Evolutionary conservation across 108 stramenopile genomes (phyloP), one percentile per base, ranked within the genome.

Genomic region (Ochromonas danica): DNA sequence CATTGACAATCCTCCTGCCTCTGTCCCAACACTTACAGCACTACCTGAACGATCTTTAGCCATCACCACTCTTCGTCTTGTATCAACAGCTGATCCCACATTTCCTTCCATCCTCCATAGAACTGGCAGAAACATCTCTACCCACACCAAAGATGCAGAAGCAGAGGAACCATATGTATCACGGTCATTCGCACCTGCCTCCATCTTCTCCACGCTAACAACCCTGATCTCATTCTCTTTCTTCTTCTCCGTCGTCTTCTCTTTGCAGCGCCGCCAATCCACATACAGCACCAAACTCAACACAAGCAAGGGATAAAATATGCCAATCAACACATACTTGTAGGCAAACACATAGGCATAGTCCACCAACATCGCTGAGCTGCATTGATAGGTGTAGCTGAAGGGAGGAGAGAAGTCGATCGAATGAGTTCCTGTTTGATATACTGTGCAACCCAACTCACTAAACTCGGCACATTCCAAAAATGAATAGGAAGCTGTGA

Each of bases 221-320:
- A 57, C 51, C 17, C 22, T 57, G 17, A 17, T 57, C 17, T 57
- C 22, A 10, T 57, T 10, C 51, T 57, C 51, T 17, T 17, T 57
- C 51, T 57, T 57, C 51, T 57, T 57, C 51, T 57, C 51, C 22
- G 10, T 57, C 51, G 10, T 22, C 22, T 57, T 57, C 51, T 57
- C 51, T 57, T 57, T 57, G 51, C 51, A 17, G 51, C 51, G 51
- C 17, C 51, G 22, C 51, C 51, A 57, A 57, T 57, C 51, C 51
- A 57, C 51, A 57, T 57, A 57, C 51, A 57, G 51, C 22, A 57
- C n/a, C n/a, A n/a, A n/a, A n/a, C n/a, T n/a, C n/a, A n/a, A n/a
- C n/a, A n/a, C n/a, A n/a, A n/a, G n/a, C n/a, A n/a, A n/a, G n/a
- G n/a, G n/a, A n/a, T n/a, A n/a, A n/a, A n/a, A n/a, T n/a, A n/a